Base-by-base conservation (phyloP, 2,329 filamentous ascomycete species). In the Paecilomyces sp. region DNA sequence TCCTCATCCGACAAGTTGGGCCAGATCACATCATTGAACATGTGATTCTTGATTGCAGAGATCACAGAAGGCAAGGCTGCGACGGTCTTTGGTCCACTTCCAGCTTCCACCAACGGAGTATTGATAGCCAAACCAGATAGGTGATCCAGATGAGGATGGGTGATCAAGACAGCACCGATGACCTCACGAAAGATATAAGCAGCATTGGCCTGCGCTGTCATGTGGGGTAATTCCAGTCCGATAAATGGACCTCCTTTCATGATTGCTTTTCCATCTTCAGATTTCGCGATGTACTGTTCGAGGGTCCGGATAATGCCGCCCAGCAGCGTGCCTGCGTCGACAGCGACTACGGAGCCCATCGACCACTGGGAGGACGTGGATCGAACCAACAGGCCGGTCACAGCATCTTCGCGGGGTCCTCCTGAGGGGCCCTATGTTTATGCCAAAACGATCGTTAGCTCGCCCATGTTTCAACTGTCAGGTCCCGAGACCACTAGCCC, bases 21-120 rank as follows among this genome's bases (percentile, higher is more conserved):
- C 94, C 94, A 99, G 58, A 97, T 96, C 60, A 96, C 80, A 69
- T 97, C 95, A 76, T 99, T 99, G 80, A 99, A 99, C 61, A 99
- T 91, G 75, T 99, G 92, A 0, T 82, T 86, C 73, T 96, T 97
- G 75, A 99, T 88, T 0, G 93, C 92, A 54, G 91, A 83, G 57
- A 99, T 92, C n/a, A 93, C 96, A 30, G 86, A 88, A 0, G 92
- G 91, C 3, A 97, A 79, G 0, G 90, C 93, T 1, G 93, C 92
- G 13, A 99, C 80, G 25, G 89, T 86, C 75, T 97, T 99, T 0
- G 92, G 91, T 33, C 82, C 80, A 30, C 88, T 85, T 1, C 88
- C 85, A 31, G 89, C 90, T 31, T 91, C 88, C 22, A 95, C 85
- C 2, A 90, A 88, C 4, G 94, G 92, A 0, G 93, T 97, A 74